A percentile compares a stretch with the other conserved stretches of the same genome.
phyloP scores from a whole-genome alignment of 2,329 filamentous ascomycete species.

The Fusarium sp. region DNA sequence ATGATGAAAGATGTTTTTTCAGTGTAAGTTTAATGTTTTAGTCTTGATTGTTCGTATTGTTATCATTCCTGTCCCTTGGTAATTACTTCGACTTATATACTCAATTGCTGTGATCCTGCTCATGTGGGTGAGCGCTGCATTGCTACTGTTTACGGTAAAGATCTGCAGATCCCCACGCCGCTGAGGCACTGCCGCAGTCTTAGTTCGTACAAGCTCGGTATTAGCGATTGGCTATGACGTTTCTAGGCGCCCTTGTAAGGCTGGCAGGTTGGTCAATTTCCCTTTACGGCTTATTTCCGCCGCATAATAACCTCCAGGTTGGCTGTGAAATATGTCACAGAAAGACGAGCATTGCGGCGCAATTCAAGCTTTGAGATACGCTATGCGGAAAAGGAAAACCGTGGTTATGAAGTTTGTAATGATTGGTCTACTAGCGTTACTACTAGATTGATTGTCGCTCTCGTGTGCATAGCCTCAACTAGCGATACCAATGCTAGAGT shows the following conservation, averaged over 20 bases:
- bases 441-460: background rate
- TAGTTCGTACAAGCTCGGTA: background rate
- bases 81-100: constrained; percentile 13
- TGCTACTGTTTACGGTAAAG: constrained; percentile 2
- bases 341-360: background rate
- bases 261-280: constrained; percentile 11
- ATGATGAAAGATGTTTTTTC: no score
- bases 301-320: background rate
- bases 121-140: constrained; percentile 8
- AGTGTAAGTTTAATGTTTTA: background rate
- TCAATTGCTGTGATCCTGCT: background rate
- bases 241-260: constrained; percentile 6
- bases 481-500: background rate
- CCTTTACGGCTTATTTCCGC: background rate
- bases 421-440: background rate
- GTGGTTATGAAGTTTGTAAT: background rate
- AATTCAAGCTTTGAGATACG: background rate
- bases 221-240: constrained; percentile 13
- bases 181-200: constrained; percentile 15
- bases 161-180: constrained; percentile 10
- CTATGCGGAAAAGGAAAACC: background rate
- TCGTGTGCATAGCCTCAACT: background rate
- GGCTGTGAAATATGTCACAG: background rate
- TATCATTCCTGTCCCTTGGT: background rate
- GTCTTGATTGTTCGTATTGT: background rate